Evolutionary conservation across 2,329 filamentous ascomycete species (phyloP).

Genomic region (Fusarium setosum): DNA sequence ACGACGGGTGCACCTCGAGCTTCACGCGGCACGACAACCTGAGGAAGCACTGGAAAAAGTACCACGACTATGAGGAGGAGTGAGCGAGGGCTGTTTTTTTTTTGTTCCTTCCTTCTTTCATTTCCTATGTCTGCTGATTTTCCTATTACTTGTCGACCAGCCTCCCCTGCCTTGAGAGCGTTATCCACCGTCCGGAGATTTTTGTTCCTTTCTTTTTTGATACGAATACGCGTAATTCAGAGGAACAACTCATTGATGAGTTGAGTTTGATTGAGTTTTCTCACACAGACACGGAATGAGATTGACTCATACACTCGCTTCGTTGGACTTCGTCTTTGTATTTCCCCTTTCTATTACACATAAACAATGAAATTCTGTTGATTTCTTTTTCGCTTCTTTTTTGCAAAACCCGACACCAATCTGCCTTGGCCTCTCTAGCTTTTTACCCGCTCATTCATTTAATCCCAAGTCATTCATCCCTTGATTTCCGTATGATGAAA

Average conservation of each 20-base stretch:
- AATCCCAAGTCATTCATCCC: slow-evolving; percentile 17
- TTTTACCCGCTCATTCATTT: slow-evolving; percentile 27
- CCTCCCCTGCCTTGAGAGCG: slow-evolving; percentile 12
- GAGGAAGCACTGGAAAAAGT: slow-evolving; percentile 31
- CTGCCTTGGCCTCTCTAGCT: slow-evolving; percentile 15
- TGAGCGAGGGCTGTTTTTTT: neutral
- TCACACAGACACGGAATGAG: slow-evolving; percentile 1
- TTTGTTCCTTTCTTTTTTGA: neutral
- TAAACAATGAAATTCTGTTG: slow-evolving; percentile 27
- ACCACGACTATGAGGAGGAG: slow-evolving; percentile 6
- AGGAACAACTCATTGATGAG: neutral
- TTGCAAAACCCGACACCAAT: slow-evolving; percentile 1
- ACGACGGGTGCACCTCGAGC: neutral
- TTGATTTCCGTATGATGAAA: slow-evolving; percentile 2
- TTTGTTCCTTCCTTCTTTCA: neutral
- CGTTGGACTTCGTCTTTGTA: neutral
- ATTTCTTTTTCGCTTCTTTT: slow-evolving; percentile 14
- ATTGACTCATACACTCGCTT: neutral
- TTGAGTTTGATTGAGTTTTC: neutral
- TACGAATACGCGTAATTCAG: slow-evolving; percentile 12
- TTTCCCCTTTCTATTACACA: slow-evolving; percentile 18
- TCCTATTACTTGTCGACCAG: slow-evolving; percentile 7
- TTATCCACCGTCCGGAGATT: neutral
- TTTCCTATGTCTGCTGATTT: slow-evolving; percentile 21
- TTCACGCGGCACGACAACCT: slow-evolving; percentile 38